Evolutionary conservation across 257 asterid species (phyloP).

Genomic region (Jacaranda copaia): DNA sequence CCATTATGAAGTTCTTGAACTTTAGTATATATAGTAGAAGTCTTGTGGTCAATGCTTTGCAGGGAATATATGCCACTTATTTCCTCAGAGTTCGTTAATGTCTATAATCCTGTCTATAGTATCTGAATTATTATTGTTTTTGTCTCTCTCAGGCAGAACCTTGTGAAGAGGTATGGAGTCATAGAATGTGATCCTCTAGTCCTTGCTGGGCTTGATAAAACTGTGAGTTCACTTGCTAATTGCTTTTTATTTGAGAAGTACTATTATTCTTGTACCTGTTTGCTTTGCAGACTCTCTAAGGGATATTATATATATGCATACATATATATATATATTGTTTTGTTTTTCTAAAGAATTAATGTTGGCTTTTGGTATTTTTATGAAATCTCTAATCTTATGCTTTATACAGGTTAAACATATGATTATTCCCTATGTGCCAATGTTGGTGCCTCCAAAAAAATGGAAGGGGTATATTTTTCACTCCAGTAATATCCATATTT

Average conservation of each 20-base stretch:
- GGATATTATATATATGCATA: no score
- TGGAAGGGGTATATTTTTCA: slow-evolving; percentile 81
- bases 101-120: not conserved
- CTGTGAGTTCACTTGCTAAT: slow-evolving; percentile 63
- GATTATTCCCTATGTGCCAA: slow-evolving; percentile 90
- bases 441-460: slow-evolving; percentile 96
- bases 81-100: slow-evolving; percentile 4
- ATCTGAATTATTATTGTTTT: slow-evolving; percentile 27
- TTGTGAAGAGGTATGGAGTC: slow-evolving; percentile 81
- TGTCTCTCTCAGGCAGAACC: slow-evolving; percentile 62
- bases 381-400: slow-evolving; percentile 29
- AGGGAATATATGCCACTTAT: slow-evolving; percentile 4
- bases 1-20: slow-evolving; percentile 18
- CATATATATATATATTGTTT: not conserved
- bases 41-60: slow-evolving; percentile 6
- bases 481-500: slow-evolving; percentile 23
- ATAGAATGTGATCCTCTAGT: slow-evolving; percentile 95
- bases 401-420: slow-evolving; percentile 78
- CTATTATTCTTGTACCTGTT: slow-evolving; percentile 10
- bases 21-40: not conserved
- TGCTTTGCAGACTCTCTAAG: not conserved
- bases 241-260: slow-evolving; percentile 17
- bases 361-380: slow-evolving; percentile 31
- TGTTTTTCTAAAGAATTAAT: slow-evolving; percentile 15
- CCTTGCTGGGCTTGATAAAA: slow-evolving; percentile 78